These are phyloP conservation scores for Penicillium corylophilum DNA, from an alignment of 2,329 filamentous ascomycete genomes.

Conservation along the genomic window DNA sequence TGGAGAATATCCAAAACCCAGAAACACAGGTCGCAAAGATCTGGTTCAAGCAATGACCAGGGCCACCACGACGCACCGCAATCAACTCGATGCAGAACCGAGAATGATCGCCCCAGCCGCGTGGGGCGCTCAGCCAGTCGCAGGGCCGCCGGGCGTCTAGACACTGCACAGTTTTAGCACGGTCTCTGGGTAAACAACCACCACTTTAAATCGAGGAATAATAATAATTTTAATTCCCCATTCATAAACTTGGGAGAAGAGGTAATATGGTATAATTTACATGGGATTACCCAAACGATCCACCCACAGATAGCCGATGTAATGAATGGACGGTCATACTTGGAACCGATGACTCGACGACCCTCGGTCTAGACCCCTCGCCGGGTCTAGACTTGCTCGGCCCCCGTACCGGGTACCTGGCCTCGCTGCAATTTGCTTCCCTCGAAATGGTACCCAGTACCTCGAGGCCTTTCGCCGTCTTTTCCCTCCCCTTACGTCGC, in stretches of 20 bases:
- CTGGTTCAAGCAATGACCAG: constrained; percentile 9
- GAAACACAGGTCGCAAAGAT: background rate
- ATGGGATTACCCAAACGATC: background rate
- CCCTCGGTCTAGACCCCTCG: constrained; percentile 23
- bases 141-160: constrained; percentile 9
- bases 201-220: too few relatives aligned
- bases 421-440: background rate
- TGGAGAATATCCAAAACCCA: background rate
- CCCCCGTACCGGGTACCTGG: constrained; percentile 15
- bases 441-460: background rate
- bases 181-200: background rate
- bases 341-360: constrained; percentile 27
- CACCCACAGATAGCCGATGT: background rate
- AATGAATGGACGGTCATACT: background rate
- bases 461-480: background rate
- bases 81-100: constrained; percentile 23
- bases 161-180: constrained; percentile 14
- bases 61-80: constrained; percentile 1
- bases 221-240: too few relatives aligned
- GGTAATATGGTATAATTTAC: background rate
- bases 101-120: constrained; percentile 21
- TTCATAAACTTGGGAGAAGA: too few relatives aligned
- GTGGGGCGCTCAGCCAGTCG: constrained; percentile 9
- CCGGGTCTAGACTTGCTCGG: background rate
- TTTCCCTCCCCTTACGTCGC: constrained; percentile 21